Conservation (phyloP, 129 eudicot genomes). For the Logfia minima region DNA sequence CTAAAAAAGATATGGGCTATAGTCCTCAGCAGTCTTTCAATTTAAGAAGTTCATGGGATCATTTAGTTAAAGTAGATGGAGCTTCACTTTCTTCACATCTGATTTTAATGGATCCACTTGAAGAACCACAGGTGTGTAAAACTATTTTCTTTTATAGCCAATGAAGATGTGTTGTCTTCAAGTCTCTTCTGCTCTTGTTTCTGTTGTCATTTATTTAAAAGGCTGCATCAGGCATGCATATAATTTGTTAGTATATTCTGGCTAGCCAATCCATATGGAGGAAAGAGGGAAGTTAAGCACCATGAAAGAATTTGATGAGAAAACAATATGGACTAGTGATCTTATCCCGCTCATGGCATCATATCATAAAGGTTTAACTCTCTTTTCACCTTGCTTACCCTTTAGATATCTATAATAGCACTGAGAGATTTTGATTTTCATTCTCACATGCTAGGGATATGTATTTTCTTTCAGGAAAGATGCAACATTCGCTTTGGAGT, state of each 20-base stretch:
- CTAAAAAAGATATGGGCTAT: conserved; percentile 65
- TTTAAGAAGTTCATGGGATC: conserved; percentile 43
- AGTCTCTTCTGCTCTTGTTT: conserved; percentile 1
- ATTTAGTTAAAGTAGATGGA: conserved; percentile 43
- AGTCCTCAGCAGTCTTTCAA: conserved; percentile 56
- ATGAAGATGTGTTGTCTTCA: conserved; percentile 1
- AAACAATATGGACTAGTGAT: conserved; percentile 90
- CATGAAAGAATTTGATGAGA: conserved; percentile 89
- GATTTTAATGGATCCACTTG: conserved; percentile 73
- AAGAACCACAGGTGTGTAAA: conserved; percentile 80
- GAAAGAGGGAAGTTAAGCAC: conserved; percentile 78
- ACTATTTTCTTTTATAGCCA: conserved; percentile 1
- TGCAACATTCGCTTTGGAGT: conserved; percentile 90
- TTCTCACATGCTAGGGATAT: conserved; percentile 22
- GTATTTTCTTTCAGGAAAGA: conserved; percentile 56
- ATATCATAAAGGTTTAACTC: conserved; percentile 68
- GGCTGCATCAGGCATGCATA: conserved; percentile 12
- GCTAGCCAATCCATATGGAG: conserved; percentile 70
- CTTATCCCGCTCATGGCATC: conserved; percentile 85
- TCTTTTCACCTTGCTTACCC: conserved; percentile 6
- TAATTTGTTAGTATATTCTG: conserved; percentile 22
- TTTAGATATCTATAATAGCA: neutral
- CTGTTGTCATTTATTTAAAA: neutral
- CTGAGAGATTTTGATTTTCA: conserved; percentile 12
- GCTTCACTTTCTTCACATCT: conserved; percentile 17